phyloP scores from a whole-genome alignment of 1,284 basidiomycete genomes.

The Sanguinoderma infundibulare region DNA sequence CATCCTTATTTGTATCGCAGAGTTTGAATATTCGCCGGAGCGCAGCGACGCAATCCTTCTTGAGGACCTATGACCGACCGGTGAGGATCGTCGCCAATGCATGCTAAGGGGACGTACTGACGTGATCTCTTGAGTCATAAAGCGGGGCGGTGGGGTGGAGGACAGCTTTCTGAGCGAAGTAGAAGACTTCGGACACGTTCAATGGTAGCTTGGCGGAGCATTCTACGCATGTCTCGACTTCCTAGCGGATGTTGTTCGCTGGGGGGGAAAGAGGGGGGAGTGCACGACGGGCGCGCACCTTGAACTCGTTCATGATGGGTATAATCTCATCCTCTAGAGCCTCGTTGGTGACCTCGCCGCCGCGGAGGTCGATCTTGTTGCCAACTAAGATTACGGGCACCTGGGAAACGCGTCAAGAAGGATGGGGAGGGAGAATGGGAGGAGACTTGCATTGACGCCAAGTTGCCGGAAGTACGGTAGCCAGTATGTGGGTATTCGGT shows the following conservation, averaged over 20 bases:
- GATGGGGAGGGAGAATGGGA: constrained; percentile 9
- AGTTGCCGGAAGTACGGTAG: constrained; percentile 95
- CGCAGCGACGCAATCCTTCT: constrained; percentile 90
- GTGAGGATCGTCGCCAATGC: background rate
- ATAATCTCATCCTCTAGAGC: constrained; percentile 93
- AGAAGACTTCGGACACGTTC: constrained; percentile 99
- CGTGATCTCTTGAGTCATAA: constrained; percentile 96
- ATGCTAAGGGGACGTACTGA: constrained; percentile 38
- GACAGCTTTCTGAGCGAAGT: constrained; percentile 98
- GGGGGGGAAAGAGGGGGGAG: constrained; percentile 6
- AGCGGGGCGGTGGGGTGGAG: constrained; percentile 96
- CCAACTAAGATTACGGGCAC: constrained; percentile 97
- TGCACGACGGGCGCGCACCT: constrained; percentile 53
- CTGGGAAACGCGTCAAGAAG: constrained; percentile 42
- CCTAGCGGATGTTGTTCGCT: constrained; percentile 49
- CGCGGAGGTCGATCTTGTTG: constrained; percentile 97
- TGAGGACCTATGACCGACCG: constrained; percentile 68
- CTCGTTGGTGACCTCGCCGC: constrained; percentile 92
- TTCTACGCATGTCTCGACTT: constrained; percentile 98
- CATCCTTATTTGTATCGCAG: constrained; percentile 95
- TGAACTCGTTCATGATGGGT: constrained; percentile 97
- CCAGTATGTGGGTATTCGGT: constrained; percentile 98
- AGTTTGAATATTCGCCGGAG: constrained; percentile 95
- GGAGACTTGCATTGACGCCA: constrained; percentile 80
- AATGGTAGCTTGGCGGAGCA: constrained; percentile 89